phyloP scores from a whole-genome alignment of 179 eudicot genomes.

The Camellia oleifera region DNA sequence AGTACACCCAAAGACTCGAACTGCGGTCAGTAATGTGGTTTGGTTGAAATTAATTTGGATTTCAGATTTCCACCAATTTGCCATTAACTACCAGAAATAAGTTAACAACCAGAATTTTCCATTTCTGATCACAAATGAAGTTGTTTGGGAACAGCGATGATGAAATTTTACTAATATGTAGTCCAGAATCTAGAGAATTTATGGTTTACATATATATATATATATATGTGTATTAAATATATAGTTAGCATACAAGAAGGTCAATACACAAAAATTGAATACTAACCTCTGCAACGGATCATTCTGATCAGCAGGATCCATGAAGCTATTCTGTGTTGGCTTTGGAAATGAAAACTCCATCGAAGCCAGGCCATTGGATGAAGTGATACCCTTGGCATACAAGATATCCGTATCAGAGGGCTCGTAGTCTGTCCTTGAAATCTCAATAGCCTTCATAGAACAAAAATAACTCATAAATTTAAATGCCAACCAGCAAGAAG shows the following conservation, averaged over 20 bases:
- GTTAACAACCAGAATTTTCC: not conserved
- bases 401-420: slow-evolving; percentile 85
- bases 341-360: slow-evolving; percentile 74
- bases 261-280: not conserved
- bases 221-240: not conserved
- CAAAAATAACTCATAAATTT: not conserved
- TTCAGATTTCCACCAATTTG: not conserved
- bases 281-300: slow-evolving; percentile 49
- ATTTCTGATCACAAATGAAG: not conserved
- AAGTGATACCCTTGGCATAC: slow-evolving; percentile 72
- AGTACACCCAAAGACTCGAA: too few relatives aligned
- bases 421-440: slow-evolving; percentile 69
- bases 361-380: slow-evolving; percentile 68
- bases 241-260: not conserved
- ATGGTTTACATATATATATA: not conserved
- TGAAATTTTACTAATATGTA: not conserved
- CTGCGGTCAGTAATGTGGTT: not conserved
- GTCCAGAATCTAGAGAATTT: not conserved
- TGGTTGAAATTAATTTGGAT: not conserved
- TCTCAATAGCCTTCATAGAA: slow-evolving; percentile 51
- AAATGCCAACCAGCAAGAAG: not conserved
- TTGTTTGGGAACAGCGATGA: not conserved
- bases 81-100: not conserved
- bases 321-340: slow-evolving; percentile 39
- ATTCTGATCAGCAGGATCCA: slow-evolving; percentile 46